These are phyloP conservation scores for Monosporascus sp. DNA, from an alignment of 2,329 filamentous ascomycete species.

Conservation along the genomic window DNA sequence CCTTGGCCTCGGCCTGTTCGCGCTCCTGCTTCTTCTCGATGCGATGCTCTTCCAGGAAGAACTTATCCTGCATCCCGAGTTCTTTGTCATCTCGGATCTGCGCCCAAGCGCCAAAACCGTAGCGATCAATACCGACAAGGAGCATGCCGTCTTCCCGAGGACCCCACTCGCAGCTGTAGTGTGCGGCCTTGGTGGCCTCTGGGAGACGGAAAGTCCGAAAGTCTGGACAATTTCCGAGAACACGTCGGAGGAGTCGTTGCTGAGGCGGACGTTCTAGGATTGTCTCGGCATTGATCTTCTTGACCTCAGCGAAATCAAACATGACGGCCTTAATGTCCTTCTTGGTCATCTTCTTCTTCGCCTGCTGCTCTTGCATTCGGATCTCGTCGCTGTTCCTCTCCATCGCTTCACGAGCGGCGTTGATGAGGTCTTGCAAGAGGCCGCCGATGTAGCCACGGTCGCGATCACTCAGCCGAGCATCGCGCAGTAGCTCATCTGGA, in stretches of 20 bases:
- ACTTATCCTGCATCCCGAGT: conserved; percentile 79
- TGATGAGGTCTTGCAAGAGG: conserved; percentile 70
- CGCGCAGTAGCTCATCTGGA: conserved; percentile 77
- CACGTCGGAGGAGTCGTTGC: conserved; percentile 75
- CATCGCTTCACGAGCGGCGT: conserved; percentile 51
- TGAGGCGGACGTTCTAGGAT: conserved; percentile 87
- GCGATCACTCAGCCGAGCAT: conserved; percentile 77
- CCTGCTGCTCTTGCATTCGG: conserved; percentile 74
- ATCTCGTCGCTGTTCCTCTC: conserved; percentile 66
- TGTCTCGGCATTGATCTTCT: conserved; percentile 93
- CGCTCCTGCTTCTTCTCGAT: conserved; percentile 96
- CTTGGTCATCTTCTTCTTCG: conserved; percentile 80
- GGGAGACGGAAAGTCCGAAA: conserved; percentile 78
- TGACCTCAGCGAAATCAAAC: conserved; percentile 89
- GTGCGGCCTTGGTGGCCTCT: conserved; percentile 86
- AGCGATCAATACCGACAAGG: conserved; percentile 83
- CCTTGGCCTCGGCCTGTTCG: conserved; percentile 69
- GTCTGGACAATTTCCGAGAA: conserved; percentile 62
- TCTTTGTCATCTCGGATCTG: conserved; percentile 90
- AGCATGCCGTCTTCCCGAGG: conserved; percentile 96
- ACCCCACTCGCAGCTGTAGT: conserved; percentile 90
- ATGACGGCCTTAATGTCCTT: conserved; percentile 97
- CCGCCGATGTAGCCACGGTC: conserved; percentile 74
- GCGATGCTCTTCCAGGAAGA: conserved; percentile 96
- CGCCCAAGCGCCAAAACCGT: conserved; percentile 93